These are phyloP conservation scores for Candida xiaguanensis DNA, from an alignment of 805 yeast genomes.

Conservation along the genomic window DNA sequence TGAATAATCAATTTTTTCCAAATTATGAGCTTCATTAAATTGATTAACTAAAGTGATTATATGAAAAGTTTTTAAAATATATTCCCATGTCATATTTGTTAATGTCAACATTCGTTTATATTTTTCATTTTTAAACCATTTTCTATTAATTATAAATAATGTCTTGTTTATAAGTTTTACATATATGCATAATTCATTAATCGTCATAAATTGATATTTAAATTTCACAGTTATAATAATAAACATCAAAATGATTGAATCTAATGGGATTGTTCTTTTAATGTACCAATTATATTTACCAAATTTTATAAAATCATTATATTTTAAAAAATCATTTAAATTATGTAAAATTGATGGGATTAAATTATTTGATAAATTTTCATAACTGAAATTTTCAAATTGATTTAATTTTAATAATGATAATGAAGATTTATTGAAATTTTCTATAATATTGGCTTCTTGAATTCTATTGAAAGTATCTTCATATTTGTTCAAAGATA, in stretches of 20 bases:
- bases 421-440: slow-evolving; percentile 34
- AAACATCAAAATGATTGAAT: slow-evolving; percentile 50
- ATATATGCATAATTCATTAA: slow-evolving; percentile 33
- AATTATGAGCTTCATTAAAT: slow-evolving; percentile 11
- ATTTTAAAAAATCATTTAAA: slow-evolving; percentile 50
- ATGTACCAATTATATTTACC: slow-evolving; percentile 60
- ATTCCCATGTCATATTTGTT: slow-evolving; percentile 42
- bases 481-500: slow-evolving; percentile 34
- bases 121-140: slow-evolving; percentile 45
- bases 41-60: slow-evolving; percentile 27
- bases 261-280: slow-evolving; percentile 57
- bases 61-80: slow-evolving; percentile 32
- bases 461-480: slow-evolving; percentile 37
- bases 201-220: slow-evolving; percentile 38
- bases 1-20: slow-evolving; percentile 27
- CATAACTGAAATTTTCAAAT: slow-evolving; percentile 43
- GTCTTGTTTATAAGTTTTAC: slow-evolving; percentile 41
- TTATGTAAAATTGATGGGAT: slow-evolving; percentile 57
- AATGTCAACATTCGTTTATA: slow-evolving; percentile 43
- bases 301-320: slow-evolving; percentile 48
- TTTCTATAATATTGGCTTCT: slow-evolving; percentile 37
- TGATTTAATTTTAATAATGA: slow-evolving; percentile 35
- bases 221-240: slow-evolving; percentile 53
- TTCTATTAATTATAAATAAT: slow-evolving; percentile 38
- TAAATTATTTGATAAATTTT: slow-evolving; percentile 48